Evolutionary conservation across 306 rosid species (phyloP).

Genomic region (Cercis canadensis): DNA sequence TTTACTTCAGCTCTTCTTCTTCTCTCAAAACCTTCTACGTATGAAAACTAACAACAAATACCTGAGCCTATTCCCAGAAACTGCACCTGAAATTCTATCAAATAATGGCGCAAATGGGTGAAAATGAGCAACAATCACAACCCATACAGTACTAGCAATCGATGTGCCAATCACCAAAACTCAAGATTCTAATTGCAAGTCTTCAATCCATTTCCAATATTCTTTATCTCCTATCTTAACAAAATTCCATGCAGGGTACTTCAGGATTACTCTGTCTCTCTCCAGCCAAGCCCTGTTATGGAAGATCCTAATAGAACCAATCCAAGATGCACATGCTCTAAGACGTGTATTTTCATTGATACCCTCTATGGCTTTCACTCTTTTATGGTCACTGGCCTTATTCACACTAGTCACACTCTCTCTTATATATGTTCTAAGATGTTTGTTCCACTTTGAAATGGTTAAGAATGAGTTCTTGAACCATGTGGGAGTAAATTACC

Average conservation of each 20-base stretch:
- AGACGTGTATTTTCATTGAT: constrained; percentile 42
- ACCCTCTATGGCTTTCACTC: constrained; percentile 46
- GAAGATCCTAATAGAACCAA: constrained; percentile 48
- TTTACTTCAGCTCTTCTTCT: too few relatives aligned
- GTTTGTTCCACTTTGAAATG: constrained; percentile 46
- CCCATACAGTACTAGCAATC: constrained; percentile 21
- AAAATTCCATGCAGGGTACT: constrained; percentile 65
- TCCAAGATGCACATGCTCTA: constrained; percentile 40
- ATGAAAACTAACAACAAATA: too few relatives aligned
- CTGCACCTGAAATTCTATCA: neutral
- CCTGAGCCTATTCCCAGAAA: neutral
- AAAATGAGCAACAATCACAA: constrained; percentile 29
- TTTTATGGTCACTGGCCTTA: constrained; percentile 52
- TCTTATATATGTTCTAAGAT: constrained; percentile 51
- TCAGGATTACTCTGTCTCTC: constrained; percentile 57
- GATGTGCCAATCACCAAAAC: constrained; percentile 8
- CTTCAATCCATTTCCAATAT: constrained; percentile 29
- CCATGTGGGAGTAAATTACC: constrained; percentile 55
- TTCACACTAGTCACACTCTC: constrained; percentile 46
- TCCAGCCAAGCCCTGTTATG: constrained; percentile 60
- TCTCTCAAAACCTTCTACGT: too few relatives aligned
- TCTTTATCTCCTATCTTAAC: constrained; percentile 32
- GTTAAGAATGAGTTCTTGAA: constrained; percentile 55
- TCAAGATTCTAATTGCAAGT: constrained; percentile 20
- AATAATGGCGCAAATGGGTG: constrained; percentile 13